Evolutionary conservation across 768 basidiomycete genomes (phyloP), one percentile per base, ranked within the genome.

Genomic region (Suillus luteus): DNA sequence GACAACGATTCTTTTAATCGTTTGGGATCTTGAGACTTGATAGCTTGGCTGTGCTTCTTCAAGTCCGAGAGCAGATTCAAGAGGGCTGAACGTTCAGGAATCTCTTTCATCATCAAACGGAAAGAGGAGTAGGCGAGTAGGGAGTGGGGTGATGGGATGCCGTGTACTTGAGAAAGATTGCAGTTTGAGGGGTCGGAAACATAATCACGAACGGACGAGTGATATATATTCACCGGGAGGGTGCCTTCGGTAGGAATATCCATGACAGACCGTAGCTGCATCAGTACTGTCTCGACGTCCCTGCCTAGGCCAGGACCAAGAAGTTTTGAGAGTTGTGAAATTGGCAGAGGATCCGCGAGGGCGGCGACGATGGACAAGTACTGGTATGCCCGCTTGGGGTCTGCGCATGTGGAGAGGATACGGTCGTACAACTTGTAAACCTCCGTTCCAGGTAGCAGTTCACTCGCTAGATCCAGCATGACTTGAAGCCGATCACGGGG

Each of bases 81-180:
- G n/a, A 55, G 54, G 35, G 33, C 35, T 31, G 35, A 35, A 7
- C n/a, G 10, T n/a, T 37, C 54, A 1, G 54, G 54, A 22, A 37
- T 37, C 33, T 22, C 33, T 55, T 55, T n/a, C 54, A 35, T 55
- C 54, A 55, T 55, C 54, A 55, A 55, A 12, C n/a, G 54, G 35
- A 55, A 55, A 37, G 54, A 55, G 11, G 54, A 55, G 8, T 2
- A 1, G 7, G 54, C 54, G n/a, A 55, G 54, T 37, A 55, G 12
- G 54, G 54, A 35, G 54, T 37, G 35, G 11, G 54, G 35, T 55
- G 35, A 22, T 9, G 8, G 33, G 12, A 37, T 37, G 7, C 9
- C 7, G 33, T 11, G n/a, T 22, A 55, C 55, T 55, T 55, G 55
- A 37, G n/a, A 8, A 37, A 55, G 35, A n/a, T 37, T 22, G 22